Evolutionary conservation across 164 flowering plant genomes (phyloP), one percentile per base, ranked within the genome.

Genomic region (Annona squamosa): DNA sequence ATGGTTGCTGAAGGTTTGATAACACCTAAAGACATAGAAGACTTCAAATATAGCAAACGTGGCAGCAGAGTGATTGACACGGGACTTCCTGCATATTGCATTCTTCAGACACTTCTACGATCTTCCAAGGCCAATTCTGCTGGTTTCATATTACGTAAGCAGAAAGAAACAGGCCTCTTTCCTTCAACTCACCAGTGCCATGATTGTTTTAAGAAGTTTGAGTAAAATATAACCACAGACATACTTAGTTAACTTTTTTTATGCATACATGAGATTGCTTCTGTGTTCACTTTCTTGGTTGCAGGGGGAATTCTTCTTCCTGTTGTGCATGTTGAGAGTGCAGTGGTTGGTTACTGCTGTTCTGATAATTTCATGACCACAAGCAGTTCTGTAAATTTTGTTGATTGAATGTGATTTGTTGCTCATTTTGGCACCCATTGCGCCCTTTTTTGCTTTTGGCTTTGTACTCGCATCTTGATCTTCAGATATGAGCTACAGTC

Each of bases 41-140:
- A 88, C 74, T 85, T 85, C 37, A 90, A 86, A 69, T 82, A 86
- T 43, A 80, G 72, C 64, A 85, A 83, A 74, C 84, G 80, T 59
- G 81, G 83, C 45, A 75, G 75, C 69, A 73, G 75, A 75, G 81
- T 90, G 4, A 73, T 90, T 48, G 81, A 84, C 76, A 71, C 85
- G n/a, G 97, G 99, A 44, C 80, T 94, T 71, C 97, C 90, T 16
- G 90, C 99, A 70, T 91, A 89, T 79, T 83, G 89, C 85, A 74
- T 94, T 77, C 85, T 91, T 71, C 84, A 88, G 76, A 44, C 80
- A 48, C 86, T 92, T 66, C 4, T 94, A 66, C 88, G 87, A 72
- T 92, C 99, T 26, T 89, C 82, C 19, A 87, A 87, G 78, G 90
- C 91, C 59, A 82, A 87, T 73, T 83, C 85, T 16, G 52, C 73